Percentiles rank a stretch among this genome's conserved stretches.
Evolutionary conservation across 108 stramenopile genomes (phyloP).

Genomic region (Discostella stelligeroides): DNA sequence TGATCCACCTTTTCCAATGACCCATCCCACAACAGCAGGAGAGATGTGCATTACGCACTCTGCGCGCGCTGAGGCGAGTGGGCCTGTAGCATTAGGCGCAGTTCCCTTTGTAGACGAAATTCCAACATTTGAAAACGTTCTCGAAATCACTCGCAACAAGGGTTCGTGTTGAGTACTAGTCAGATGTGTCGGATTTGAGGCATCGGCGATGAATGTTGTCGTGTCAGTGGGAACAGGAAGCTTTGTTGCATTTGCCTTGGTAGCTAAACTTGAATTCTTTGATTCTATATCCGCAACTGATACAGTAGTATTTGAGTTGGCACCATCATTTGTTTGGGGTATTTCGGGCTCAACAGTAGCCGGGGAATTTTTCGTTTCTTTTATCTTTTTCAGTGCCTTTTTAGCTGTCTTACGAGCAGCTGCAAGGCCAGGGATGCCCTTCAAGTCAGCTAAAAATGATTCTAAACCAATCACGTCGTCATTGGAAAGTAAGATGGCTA

Average conservation of each 20-base stretch:
- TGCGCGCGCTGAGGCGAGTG: constrained; percentile 41
- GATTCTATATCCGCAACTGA: constrained; percentile 15
- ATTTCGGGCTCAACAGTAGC: constrained; percentile 33
- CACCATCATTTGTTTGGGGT: constrained; percentile 10
- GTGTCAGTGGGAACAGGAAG: constrained; percentile 17
- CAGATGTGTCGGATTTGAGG: constrained; percentile 22
- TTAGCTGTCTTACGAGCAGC: constrained; percentile 88
- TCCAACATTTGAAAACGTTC: constrained; percentile 35
- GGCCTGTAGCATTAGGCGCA: constrained; percentile 18
- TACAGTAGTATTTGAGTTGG: neutral
- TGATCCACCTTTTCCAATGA: constrained; percentile 89
- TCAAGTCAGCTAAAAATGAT: constrained; percentile 63
- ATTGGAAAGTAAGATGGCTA: constrained; percentile 58
- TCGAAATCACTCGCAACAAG: constrained; percentile 46
- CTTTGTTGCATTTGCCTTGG: constrained; percentile 11
- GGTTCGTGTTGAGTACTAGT: constrained; percentile 47
- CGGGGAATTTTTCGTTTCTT: constrained; percentile 37
- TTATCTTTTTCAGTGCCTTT: constrained; percentile 84
- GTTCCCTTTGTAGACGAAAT: constrained; percentile 21
- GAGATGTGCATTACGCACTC: constrained; percentile 77
- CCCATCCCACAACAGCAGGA: constrained; percentile 84
- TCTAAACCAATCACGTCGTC: constrained; percentile 79
- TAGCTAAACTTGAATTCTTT: neutral
- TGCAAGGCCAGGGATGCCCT: constrained; percentile 87
- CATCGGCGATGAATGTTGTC: constrained; percentile 21